Evolutionary conservation across 164 flowering plant species (phyloP), one percentile per base, ranked within the genome.

Genomic region (Berberis vulgaris): DNA sequence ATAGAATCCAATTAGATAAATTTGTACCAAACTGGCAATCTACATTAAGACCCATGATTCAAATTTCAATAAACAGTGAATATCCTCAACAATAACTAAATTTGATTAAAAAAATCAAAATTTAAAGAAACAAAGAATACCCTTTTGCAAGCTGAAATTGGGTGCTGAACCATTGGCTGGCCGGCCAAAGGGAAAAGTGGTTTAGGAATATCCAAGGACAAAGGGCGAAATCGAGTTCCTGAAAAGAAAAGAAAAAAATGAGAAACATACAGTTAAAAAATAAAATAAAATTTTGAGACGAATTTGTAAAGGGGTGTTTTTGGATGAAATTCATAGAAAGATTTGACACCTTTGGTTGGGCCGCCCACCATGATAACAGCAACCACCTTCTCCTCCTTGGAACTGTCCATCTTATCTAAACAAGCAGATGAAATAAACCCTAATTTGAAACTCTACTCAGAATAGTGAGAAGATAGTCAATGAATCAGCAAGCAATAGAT

Each of bases 161-260:
- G 97, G 78, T 92, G 98, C 69, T 92, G 89, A 73, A 92, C 85
- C 98, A 92, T 92, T 5, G 98, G 84, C 58, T 86, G 97, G 53
- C 97, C 98, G 0, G 97, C 97, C 70, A 92, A 68, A 65, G 98
- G 96, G 50, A 89, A 88, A 38, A 90, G 90, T 0, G 98, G 98
- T 81, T 92, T 92, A 3, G 98, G 91, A 62, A 85, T 72, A 69
- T 89, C 83, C 69, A 92, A 65, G 1, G 98, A 92, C 76, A 92
- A 72, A 11, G 98, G 97, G 50, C 98, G 67, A 65, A 92, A 92
- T 60, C 98, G 72, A 60, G 97, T 92, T 61, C 98, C 98, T 88
- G 65, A 40, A 43, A 10, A 8, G 7, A 45, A 12, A 5, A 63
- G 9, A 11, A 6, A 3, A 57, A 57, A 41, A 11, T 26, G 26